Evolutionary conservation across 2,329 filamentous ascomycete species (phyloP).

Genomic region (Talaromyces verruculosus): DNA sequence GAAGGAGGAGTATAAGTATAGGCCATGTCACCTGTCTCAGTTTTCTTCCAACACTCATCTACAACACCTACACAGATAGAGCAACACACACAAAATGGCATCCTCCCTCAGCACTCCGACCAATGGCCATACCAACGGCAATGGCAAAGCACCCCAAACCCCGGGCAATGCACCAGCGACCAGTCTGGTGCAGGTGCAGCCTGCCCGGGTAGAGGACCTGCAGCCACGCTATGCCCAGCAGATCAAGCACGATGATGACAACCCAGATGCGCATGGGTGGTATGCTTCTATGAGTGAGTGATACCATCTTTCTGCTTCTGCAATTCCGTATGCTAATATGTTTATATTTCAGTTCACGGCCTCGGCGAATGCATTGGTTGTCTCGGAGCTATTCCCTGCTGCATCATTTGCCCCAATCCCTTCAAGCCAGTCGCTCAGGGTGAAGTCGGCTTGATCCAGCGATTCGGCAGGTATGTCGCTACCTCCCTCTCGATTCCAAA

Average conservation of each 20-base stretch:
- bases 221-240: slow-evolving; percentile 76
- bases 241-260: slow-evolving; percentile 60
- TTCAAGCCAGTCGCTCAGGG: slow-evolving; percentile 92
- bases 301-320: neutral
- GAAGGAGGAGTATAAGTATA: neutral
- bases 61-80: neutral
- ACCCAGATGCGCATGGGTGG: slow-evolving; percentile 76
- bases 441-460: slow-evolving; percentile 91
- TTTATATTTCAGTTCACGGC: slow-evolving; percentile 60
- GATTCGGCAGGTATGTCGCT: slow-evolving; percentile 66
- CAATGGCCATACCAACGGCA: slow-evolving; percentile 22
- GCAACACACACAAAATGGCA: neutral
- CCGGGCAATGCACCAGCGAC: slow-evolving; percentile 48
- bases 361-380: slow-evolving; percentile 75
- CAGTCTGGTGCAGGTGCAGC: slow-evolving; percentile 69
- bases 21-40: neutral
- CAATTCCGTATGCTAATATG: neutral
- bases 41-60: neutral
- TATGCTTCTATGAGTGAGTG: slow-evolving; percentile 80
- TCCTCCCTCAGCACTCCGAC: neutral
- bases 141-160: slow-evolving; percentile 36
- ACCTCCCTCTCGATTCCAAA: neutral
- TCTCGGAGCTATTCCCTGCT: slow-evolving; percentile 85
- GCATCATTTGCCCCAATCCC: slow-evolving; percentile 87
- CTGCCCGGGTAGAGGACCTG: slow-evolving; percentile 77